Evolutionary conservation across 2,329 filamentous ascomycete genomes (phyloP), one percentile per base, ranked within the genome.

Genomic region (Fusarium brachygibbosum): DNA sequence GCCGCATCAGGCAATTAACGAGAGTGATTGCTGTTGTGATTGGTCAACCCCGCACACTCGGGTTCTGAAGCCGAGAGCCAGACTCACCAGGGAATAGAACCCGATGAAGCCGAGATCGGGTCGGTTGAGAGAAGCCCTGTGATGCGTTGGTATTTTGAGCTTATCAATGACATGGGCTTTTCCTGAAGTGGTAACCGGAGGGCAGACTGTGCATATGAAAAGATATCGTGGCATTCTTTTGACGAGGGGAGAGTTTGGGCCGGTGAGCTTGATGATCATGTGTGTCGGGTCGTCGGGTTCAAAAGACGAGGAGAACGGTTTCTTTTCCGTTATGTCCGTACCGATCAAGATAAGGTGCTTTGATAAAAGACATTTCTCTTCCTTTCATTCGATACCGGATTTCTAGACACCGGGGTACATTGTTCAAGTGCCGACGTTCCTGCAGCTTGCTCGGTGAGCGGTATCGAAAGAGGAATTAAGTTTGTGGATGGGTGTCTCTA

Each of bases 1-100:
- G 49, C 56, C 49, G 49, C 56, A 58, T 54, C 32, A 19, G 56
- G 56, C 19, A 55, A 58, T 55, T 29, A 49, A 46, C n/a, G 17
- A 35, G 13, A 21, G 6, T 6, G 6, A 6, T 23, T 21, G 13
- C 10, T 19, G 8, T 8, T 19, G 23, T n/a, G 23, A 49, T 55
- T 55, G 41, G 52, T 16, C 5, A 17, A 51, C 48, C 34, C 48
- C 35, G 48, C 34, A 21, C n/a, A 19, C 31, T 55, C 52, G 52
- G 52, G 52, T 49, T 55, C 32, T 29, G 38, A 35, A 55, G n/a
- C 52, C 52, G 52, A 55, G 52, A 17, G 21, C 31, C 42, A 55
- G 42, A 1, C 25, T 29, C 34, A 51, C 17, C 48, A 19, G 23
- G 40, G 31, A 48, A 12, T 37, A 29, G 52, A 55, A 55, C 23